A percentile compares a stretch with the other conserved stretches of the same genome.
These are phyloP conservation scores for Talaromyces sp. DNA, from an alignment of 2,329 filamentous ascomycete genomes.

Conservation along the genomic window DNA sequence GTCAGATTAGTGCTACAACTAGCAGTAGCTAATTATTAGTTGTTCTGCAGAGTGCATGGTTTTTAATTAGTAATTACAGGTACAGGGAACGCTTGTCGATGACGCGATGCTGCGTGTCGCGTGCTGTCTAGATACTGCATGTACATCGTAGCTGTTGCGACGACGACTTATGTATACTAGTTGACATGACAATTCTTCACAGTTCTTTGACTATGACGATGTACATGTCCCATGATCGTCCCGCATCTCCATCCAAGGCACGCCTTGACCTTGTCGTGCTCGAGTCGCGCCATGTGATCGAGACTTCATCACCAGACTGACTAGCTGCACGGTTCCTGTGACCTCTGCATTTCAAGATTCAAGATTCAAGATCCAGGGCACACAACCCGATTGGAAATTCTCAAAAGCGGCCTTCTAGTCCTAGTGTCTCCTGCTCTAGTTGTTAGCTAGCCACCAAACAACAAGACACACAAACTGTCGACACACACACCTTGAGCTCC, in stretches of 20 bases:
- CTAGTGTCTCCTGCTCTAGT: slow-evolving; percentile 9
- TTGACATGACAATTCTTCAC: no score
- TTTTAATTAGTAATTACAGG: no score
- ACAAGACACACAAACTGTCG: background rate
- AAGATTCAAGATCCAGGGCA: background rate
- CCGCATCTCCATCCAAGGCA: background rate
- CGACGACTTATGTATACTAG: no score
- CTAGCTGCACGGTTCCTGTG: background rate
- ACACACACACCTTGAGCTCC: slow-evolving; percentile 45
- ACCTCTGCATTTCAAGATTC: background rate
- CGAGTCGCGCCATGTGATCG: background rate
- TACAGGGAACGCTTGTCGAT: background rate
- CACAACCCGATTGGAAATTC: background rate
- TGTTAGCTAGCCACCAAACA: no score
- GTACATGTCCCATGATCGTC: background rate
- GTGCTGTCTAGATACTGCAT: no score
- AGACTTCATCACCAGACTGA: background rate
- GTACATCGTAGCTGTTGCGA: no score
- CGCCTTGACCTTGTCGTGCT: background rate
- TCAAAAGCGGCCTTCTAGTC: slow-evolving; percentile 7
- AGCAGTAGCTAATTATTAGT: no score
- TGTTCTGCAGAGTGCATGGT: no score
- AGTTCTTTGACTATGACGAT: background rate
- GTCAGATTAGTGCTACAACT: background rate
- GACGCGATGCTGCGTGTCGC: background rate